Percentiles rank a stretch among this genome's conserved stretches.
These are phyloP conservation scores for Globisporangium ultimum DNA, from an alignment of 352 stramenopile species.

Conservation along the genomic window DNA sequence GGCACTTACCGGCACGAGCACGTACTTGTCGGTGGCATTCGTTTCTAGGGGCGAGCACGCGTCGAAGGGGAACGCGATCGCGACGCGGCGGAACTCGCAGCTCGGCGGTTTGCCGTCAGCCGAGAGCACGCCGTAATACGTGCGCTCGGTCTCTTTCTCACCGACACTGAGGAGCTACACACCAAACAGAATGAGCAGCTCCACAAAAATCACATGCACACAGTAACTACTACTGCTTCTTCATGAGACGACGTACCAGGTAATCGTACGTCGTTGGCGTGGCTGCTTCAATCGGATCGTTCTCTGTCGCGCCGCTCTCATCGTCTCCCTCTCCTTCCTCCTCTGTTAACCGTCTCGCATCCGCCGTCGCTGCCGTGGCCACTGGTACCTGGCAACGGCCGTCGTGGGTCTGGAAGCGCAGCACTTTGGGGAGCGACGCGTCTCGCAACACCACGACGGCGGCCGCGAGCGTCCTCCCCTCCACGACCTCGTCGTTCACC, in stretches of 20 bases:
- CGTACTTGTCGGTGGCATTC: constrained; percentile 48
- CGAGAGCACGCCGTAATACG: constrained; percentile 57
- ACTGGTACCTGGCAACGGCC: constrained; percentile 31
- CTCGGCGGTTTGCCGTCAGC: constrained; percentile 46
- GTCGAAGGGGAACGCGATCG: constrained; percentile 49
- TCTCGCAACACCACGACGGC: constrained; percentile 37
- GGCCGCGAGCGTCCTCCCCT: constrained; percentile 27
- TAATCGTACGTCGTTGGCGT: constrained; percentile 29
- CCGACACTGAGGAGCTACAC: constrained; percentile 35
- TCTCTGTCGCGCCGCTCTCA: not conserved
- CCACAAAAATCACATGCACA: no score
- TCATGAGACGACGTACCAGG: constrained; percentile 27
- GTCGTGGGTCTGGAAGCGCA: constrained; percentile 58
- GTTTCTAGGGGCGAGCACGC: constrained; percentile 43
- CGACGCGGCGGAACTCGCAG: constrained; percentile 50
- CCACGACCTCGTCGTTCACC: constrained; percentile 51
- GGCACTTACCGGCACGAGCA: constrained; percentile 47
- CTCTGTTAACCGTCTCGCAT: not conserved
- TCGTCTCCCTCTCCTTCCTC: not conserved
- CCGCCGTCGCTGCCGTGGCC: not conserved
- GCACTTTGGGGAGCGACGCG: constrained; percentile 39
- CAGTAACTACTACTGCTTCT: not conserved
- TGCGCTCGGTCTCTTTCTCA: constrained; percentile 35
- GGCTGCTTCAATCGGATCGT: not conserved
- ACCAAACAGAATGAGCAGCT: not conserved